phyloP scores from a whole-genome alignment of 352 stramenopile genomes.

The Phytophthora pseudosyringae region DNA sequence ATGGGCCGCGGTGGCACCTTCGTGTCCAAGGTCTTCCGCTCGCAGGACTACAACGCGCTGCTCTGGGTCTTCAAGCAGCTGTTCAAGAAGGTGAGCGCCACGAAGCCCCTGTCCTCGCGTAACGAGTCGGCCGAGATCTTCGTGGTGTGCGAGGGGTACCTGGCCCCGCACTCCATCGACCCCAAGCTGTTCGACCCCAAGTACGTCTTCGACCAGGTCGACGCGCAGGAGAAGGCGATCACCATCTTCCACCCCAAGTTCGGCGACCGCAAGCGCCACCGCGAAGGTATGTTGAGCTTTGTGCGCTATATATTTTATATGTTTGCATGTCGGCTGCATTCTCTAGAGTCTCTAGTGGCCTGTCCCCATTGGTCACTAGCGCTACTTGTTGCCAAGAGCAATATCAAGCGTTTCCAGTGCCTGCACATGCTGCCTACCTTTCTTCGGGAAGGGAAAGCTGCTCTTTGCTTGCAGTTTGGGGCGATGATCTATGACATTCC shows the following conservation, averaged over 20 bases:
- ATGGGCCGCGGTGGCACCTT: conserved; percentile 94
- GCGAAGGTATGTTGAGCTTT: conserved; percentile 78
- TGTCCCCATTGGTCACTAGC: conserved; percentile 78
- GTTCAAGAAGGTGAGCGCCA: conserved; percentile 97
- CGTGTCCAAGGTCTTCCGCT: conserved; percentile 98
- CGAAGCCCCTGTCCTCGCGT: conserved; percentile 98
- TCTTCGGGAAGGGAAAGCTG: conserved; percentile 28
- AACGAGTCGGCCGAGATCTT: conserved; percentile 99
- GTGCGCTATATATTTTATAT: conserved; percentile 19
- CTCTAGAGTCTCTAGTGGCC: conserved; percentile 91
- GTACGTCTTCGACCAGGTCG: conserved; percentile 97
- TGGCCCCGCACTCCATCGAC: conserved; percentile 97
- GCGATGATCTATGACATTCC: conserved; percentile 88
- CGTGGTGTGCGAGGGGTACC: conserved; percentile 97
- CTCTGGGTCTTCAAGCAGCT: conserved; percentile 99
- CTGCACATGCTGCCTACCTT: conserved; percentile 47
- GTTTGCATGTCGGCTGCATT: conserved; percentile 75
- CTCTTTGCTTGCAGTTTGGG: conserved; percentile 63
- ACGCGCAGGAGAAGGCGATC: conserved; percentile 87
- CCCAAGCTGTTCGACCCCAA: conserved; percentile 97
- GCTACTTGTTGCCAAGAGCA: conserved; percentile 92
- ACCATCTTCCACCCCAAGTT: conserved; percentile 99
- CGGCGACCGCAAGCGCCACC: conserved; percentile 93
- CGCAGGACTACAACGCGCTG: conserved; percentile 98
- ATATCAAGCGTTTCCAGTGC: conserved; percentile 83